phyloP scores from a whole-genome alignment of 2,329 filamentous ascomycete species.

The Scedosporium minutisporum region DNA sequence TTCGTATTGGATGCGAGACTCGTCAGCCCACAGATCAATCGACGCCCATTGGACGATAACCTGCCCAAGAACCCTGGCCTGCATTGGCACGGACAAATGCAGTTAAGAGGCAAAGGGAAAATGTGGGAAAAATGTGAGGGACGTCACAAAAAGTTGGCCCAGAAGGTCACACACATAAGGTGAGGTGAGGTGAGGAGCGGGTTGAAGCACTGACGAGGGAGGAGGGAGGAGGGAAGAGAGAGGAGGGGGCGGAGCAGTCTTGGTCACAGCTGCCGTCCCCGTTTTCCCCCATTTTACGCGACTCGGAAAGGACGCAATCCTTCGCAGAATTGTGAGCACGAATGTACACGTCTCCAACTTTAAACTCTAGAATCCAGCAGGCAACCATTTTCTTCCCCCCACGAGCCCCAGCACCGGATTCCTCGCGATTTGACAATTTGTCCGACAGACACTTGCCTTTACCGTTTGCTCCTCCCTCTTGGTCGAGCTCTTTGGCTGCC shows the following conservation, averaged over 20 bases:
- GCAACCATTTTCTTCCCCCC: conserved; percentile 1
- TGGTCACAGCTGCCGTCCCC: not conserved
- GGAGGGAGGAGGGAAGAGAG: not conserved
- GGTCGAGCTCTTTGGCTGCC: not conserved
- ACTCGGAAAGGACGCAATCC: too few species aligned
- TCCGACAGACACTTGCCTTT: not conserved
- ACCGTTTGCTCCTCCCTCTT: not conserved
- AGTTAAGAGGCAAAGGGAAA: not conserved
- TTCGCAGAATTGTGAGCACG: too few species aligned
- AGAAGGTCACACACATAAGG: not conserved
- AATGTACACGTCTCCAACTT: not conserved
- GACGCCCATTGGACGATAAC: not conserved
- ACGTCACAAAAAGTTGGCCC: not conserved
- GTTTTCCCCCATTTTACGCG: too few species aligned
- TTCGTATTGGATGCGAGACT: not conserved
- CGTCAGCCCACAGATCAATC: not conserved
- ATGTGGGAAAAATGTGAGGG: not conserved
- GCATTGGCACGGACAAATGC: conserved; percentile 1
- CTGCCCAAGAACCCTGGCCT: not conserved
- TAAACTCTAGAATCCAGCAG: not conserved
- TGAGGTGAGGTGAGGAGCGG: not conserved
- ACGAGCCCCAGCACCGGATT: not conserved
- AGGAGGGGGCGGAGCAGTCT: not conserved
- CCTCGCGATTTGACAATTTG: not conserved
- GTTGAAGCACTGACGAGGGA: not conserved